These are phyloP conservation scores for Ulvella scutata DNA, from an alignment of 139 green algal genomes.

Conservation along the genomic window DNA sequence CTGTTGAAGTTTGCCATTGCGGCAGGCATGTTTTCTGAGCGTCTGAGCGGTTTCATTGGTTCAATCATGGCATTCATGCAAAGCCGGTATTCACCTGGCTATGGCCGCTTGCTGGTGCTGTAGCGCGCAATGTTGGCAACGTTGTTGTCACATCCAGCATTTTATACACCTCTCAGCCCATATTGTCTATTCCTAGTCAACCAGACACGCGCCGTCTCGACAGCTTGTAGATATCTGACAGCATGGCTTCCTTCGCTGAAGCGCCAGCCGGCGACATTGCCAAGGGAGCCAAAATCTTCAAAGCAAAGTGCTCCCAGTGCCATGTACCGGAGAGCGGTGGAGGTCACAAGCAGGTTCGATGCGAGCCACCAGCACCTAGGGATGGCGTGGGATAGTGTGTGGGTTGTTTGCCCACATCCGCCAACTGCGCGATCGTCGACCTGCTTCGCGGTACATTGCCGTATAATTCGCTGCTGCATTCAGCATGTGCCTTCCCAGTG, in stretches of 20 bases:
- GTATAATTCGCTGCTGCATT: neutral
- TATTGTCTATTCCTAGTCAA: no score
- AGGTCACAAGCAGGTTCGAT: slow-evolving; percentile 87
- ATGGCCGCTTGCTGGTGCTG: no score
- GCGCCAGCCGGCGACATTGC: slow-evolving; percentile 42
- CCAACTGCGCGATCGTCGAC: neutral
- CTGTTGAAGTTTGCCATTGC: no score
- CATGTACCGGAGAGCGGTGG: slow-evolving; percentile 81
- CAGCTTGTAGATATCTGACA: neutral
- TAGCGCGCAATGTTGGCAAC: no score
- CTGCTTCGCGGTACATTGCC: neutral
- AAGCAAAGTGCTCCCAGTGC: slow-evolving; percentile 95
- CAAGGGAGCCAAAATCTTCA: slow-evolving; percentile 85
- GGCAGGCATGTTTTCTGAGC: no score
- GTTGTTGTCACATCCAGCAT: no score
- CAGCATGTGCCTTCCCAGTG: neutral
- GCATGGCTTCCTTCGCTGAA: slow-evolving; percentile 58
- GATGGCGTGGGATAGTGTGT: neutral
- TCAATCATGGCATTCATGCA: no score
- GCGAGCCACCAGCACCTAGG: neutral
- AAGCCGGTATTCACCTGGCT: no score
- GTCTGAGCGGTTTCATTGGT: no score
- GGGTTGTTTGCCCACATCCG: neutral
- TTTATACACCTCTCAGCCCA: no score
- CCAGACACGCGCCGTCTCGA: no score